phyloP scores from a whole-genome alignment of 495 filamentous ascomycete genomes.

The Parathielavia hyrcaniae region DNA sequence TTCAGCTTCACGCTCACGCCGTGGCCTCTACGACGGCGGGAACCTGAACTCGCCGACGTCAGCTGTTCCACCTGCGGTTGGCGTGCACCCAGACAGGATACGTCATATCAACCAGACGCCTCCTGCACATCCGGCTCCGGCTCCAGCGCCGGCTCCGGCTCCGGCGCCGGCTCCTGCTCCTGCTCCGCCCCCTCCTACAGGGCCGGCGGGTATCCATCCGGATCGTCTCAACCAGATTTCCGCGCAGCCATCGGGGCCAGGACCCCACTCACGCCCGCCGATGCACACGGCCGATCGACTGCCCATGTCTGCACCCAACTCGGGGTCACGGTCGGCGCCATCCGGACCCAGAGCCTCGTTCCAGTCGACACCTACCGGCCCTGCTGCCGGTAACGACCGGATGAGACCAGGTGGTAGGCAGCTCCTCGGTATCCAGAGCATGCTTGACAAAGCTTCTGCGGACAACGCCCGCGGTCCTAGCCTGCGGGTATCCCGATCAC shows the following conservation, averaged over 20 bases:
- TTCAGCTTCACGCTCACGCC: conserved; percentile 39
- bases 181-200: conserved; percentile 11
- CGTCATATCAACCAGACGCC: conserved; percentile 32
- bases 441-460: conserved; percentile 41
- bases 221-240: conserved; percentile 43
- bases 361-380: conserved; percentile 42
- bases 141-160: conserved; percentile 17
- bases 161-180: conserved; percentile 22
- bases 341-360: conserved; percentile 31
- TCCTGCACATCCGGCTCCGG: conserved; percentile 23
- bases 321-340: conserved; percentile 22
- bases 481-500: conserved; percentile 35
- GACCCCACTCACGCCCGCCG: conserved; percentile 27
- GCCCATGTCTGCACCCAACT: conserved; percentile 24
- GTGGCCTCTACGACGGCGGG: conserved; percentile 35
- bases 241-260: conserved; percentile 21
- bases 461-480: conserved; percentile 29
- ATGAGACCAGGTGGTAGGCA: conserved; percentile 42
- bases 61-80: conserved; percentile 25
- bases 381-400: conserved; percentile 41
- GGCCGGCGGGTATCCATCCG: conserved; percentile 41
- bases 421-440: conserved; percentile 48
- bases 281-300: conserved; percentile 35
- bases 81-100: conserved; percentile 43
- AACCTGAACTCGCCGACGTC: conserved; percentile 29